Evolutionary conservation across 1,284 basidiomycete species (phyloP).

Genomic region (Fomes fomentarius): DNA sequence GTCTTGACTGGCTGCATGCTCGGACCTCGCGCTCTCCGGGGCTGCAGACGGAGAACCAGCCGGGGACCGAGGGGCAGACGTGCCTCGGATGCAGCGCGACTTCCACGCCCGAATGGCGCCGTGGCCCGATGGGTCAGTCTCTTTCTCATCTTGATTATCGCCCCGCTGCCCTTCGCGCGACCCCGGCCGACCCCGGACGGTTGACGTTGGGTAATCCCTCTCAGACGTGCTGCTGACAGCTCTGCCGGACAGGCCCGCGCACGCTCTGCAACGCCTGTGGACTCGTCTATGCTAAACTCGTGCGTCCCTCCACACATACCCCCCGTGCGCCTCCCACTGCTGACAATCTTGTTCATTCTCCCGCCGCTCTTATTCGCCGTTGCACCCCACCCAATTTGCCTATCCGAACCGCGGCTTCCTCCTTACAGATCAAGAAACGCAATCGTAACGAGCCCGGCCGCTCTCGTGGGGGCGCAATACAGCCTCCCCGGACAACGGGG

Average conservation of each 20-base stretch:
- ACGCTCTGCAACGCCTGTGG: slow-evolving; percentile 80
- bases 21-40: too few species aligned
- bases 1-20: too few species aligned
- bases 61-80: slow-evolving; percentile 60
- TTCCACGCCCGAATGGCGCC: slow-evolving; percentile 83
- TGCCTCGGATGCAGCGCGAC: slow-evolving; percentile 80
- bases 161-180: too few species aligned
- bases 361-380: neutral
- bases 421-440: slow-evolving; percentile 41
- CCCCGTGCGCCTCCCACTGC: neutral
- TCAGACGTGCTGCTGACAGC: neutral
- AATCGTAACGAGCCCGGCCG: slow-evolving; percentile 35
- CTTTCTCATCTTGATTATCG: neutral
- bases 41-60: slow-evolving; percentile 54
- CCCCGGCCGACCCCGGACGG: too few species aligned
- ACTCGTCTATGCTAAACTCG: slow-evolving; percentile 77
- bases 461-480: slow-evolving; percentile 18
- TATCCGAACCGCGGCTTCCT: too few species aligned
- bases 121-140: slow-evolving; percentile 73
- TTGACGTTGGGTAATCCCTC: too few species aligned
- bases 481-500: slow-evolving; percentile 12
- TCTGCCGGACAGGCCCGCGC: slow-evolving; percentile 54
- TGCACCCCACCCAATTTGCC: too few species aligned
- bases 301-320: slow-evolving; percentile 38
- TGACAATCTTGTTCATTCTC: neutral